phyloP scores from a whole-genome alignment of 2,329 filamentous ascomycete species.

The Colletotrichum spinosum region DNA sequence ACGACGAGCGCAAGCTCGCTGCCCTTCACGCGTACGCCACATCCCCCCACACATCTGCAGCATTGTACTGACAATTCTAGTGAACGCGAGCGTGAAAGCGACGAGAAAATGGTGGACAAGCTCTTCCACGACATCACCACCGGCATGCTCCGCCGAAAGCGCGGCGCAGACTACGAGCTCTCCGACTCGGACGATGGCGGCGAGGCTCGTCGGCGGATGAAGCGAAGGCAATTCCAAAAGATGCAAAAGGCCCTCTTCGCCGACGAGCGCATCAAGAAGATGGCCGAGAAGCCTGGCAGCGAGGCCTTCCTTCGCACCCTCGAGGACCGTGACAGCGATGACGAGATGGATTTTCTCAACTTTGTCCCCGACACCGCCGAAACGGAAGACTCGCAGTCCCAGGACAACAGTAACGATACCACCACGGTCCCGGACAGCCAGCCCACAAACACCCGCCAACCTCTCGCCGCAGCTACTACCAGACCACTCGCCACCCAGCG shows the following conservation, averaged over 20 bases:
- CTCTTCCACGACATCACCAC: slow-evolving; percentile 94
- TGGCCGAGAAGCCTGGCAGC: slow-evolving; percentile 89
- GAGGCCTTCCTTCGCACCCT: slow-evolving; percentile 91
- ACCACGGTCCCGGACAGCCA: slow-evolving; percentile 64
- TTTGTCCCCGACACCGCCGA: slow-evolving; percentile 46
- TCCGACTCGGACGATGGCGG: slow-evolving; percentile 92
- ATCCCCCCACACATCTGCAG: not conserved
- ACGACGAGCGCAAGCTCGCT: slow-evolving; percentile 83
- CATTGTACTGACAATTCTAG: slow-evolving; percentile 54
- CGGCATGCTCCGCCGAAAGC: slow-evolving; percentile 86
- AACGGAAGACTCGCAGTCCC: slow-evolving; percentile 51
- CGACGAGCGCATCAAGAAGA: slow-evolving; percentile 91
- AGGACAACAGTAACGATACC: slow-evolving; percentile 39
- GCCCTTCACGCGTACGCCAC: slow-evolving; percentile 88
- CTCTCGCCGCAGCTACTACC: slow-evolving; percentile 49
- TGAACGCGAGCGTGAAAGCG: slow-evolving; percentile 80
- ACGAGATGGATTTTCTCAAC: slow-evolving; percentile 81
- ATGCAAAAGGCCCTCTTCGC: slow-evolving; percentile 90
- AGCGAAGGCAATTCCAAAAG: slow-evolving; percentile 88
- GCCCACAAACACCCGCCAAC: slow-evolving; percentile 46
- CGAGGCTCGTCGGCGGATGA: slow-evolving; percentile 81
- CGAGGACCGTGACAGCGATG: slow-evolving; percentile 81
- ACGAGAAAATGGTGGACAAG: slow-evolving; percentile 90
- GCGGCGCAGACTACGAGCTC: slow-evolving; percentile 83
- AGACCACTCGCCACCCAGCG: slow-evolving; percentile 71